Evolutionary conservation across 176 grass and related monocot species (phyloP).

Genomic region (Phragmites australis): DNA sequence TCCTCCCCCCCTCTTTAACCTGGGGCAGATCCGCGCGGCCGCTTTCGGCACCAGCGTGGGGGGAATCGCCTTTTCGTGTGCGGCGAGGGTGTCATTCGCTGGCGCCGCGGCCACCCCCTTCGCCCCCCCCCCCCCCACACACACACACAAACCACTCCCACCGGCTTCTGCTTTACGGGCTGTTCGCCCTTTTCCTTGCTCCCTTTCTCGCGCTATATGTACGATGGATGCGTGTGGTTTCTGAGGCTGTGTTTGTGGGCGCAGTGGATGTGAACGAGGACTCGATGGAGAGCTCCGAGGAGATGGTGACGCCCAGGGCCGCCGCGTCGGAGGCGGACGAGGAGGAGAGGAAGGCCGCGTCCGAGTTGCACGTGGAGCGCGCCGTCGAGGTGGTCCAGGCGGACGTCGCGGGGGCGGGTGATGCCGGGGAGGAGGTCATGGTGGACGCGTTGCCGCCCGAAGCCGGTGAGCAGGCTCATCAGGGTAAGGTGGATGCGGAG

Average conservation of each 20-base stretch:
- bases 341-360: constrained; percentile 41
- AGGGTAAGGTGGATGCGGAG: constrained; percentile 35
- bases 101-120: constrained; percentile 21
- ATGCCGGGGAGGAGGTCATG: constrained; percentile 52
- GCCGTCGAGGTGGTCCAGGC: constrained; percentile 16
- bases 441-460: constrained; percentile 44
- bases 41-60: constrained; percentile 40
- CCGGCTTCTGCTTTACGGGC: constrained; percentile 49
- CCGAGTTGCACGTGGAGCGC: constrained; percentile 33
- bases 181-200: constrained; percentile 36
- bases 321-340: constrained; percentile 38
- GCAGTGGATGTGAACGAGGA: constrained; percentile 59
- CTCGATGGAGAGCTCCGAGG: constrained; percentile 69
- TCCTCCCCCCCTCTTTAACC: constrained; percentile 24
- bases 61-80: constrained; percentile 52
- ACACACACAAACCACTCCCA: constrained; percentile 36
- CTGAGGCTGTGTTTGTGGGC: constrained; percentile 25
- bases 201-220: constrained; percentile 48
- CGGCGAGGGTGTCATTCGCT: constrained; percentile 59
- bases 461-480: constrained; percentile 11
- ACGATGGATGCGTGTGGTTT: constrained; percentile 41
- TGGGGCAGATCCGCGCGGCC: constrained; percentile 31
- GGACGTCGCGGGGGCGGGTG: background rate
- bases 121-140: too few relatives aligned
- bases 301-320: constrained; percentile 61